Conservation (phyloP, 768 basidiomycete species). For the Tulasnella sp. region DNA sequence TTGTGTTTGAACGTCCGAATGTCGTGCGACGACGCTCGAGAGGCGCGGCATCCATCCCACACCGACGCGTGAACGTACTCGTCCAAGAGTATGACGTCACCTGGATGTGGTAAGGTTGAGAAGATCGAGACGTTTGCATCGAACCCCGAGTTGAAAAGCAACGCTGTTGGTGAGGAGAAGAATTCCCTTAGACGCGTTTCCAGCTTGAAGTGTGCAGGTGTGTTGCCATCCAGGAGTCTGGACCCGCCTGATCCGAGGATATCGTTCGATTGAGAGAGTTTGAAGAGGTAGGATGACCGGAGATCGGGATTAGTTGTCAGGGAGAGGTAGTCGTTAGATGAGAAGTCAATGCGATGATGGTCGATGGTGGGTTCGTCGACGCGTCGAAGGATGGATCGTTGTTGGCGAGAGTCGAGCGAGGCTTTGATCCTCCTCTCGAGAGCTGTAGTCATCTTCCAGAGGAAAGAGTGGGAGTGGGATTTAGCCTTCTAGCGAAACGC, state of each 20-base stretch:
- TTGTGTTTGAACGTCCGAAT: slow-evolving; percentile 58
- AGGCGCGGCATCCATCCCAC: slow-evolving; percentile 77
- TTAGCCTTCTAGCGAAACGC: not conserved
- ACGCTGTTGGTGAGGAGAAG: slow-evolving; percentile 50
- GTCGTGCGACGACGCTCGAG: slow-evolving; percentile 30
- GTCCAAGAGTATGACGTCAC: slow-evolving; percentile 72
- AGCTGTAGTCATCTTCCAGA: not conserved
- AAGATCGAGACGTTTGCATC: slow-evolving; percentile 89
- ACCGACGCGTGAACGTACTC: slow-evolving; percentile 85
- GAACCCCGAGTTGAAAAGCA: slow-evolving; percentile 88
- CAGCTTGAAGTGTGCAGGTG: slow-evolving; percentile 49
- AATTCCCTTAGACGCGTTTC: slow-evolving; percentile 57
- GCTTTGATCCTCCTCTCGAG: slow-evolving; percentile 7
- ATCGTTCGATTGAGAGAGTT: slow-evolving; percentile 35
- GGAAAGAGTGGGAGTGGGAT: not conserved
- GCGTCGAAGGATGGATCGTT: slow-evolving; percentile 10
- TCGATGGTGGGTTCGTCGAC: slow-evolving; percentile 12
- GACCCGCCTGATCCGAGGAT: slow-evolving; percentile 84
- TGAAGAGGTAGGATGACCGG: slow-evolving; percentile 45
- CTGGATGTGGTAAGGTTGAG: slow-evolving; percentile 60
- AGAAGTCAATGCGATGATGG: slow-evolving; percentile 45
- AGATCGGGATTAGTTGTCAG: slow-evolving; percentile 50
- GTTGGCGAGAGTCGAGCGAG: slow-evolving; percentile 9
- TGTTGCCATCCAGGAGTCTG: slow-evolving; percentile 67
- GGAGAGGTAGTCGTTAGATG: slow-evolving; percentile 90